Conservation (phyloP, 2,329 filamentous ascomycete genomes). For the Ascochyta koolunga region DNA sequence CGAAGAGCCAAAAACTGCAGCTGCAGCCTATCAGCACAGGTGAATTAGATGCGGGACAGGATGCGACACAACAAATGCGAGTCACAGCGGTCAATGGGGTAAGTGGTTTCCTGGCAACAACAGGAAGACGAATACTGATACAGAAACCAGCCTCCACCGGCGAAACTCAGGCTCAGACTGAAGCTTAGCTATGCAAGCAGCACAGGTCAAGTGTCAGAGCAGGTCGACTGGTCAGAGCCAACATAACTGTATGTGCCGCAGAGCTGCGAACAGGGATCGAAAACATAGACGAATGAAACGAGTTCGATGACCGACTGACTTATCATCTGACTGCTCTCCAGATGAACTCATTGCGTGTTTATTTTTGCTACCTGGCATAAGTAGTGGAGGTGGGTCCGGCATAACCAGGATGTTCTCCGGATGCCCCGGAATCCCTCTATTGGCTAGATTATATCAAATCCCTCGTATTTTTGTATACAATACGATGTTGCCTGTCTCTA, state of each 20-base stretch:
- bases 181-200: slow-evolving; percentile 80
- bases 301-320: slow-evolving; percentile 1
- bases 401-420: too few species aligned
- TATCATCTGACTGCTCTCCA: neutral
- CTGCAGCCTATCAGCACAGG: slow-evolving; percentile 85
- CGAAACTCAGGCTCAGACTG: slow-evolving; percentile 77
- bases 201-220: slow-evolving; percentile 77
- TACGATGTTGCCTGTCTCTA: too few species aligned
- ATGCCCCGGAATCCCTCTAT: too few species aligned
- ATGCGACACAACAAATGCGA: slow-evolving; percentile 90
- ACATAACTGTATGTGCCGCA: slow-evolving; percentile 23
- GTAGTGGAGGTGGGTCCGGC: too few species aligned
- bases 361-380: too few species aligned
- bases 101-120: slow-evolving; percentile 56
- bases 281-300: slow-evolving; percentile 13
- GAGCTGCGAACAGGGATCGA: neutral
- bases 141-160: slow-evolving; percentile 66
- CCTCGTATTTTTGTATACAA: too few species aligned
- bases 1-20: slow-evolving; percentile 94
- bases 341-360: neutral
- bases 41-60: slow-evolving; percentile 76
- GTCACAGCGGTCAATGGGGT: slow-evolving; percentile 85
- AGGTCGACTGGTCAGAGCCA: slow-evolving; percentile 96
- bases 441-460: too few species aligned
- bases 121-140: slow-evolving; percentile 26